phyloP scores from a whole-genome alignment of 2,329 filamentous ascomycete species.

The Monosporascus sp. region DNA sequence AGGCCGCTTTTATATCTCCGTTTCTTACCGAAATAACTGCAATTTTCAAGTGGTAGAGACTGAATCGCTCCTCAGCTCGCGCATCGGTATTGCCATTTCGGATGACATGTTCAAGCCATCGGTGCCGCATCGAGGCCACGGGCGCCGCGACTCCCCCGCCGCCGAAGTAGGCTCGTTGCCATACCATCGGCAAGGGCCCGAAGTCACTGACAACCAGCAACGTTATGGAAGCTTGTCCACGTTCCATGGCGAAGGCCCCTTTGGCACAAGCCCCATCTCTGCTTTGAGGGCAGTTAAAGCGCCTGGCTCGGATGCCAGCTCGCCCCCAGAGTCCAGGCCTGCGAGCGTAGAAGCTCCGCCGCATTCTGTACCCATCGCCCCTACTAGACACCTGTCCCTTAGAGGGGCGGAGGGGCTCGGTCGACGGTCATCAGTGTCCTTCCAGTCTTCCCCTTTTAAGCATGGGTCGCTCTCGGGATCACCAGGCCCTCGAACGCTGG shows the following conservation, averaged over 20 bases:
- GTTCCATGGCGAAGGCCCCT: conserved; percentile 72
- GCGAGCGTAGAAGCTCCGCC: conserved; percentile 40
- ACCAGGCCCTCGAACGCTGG: conserved; percentile 50
- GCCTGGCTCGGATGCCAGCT: conserved; percentile 57
- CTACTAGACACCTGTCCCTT: conserved; percentile 29
- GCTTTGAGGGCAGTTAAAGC: conserved; percentile 66
- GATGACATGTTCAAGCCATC: conserved; percentile 83
- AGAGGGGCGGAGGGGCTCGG: conserved; percentile 48
- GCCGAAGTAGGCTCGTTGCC: conserved; percentile 71
- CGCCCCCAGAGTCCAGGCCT: conserved; percentile 49
- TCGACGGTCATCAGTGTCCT: conserved; percentile 78
- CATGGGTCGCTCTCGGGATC: conserved; percentile 91
- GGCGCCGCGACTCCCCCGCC: conserved; percentile 30
- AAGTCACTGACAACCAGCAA: conserved; percentile 60
- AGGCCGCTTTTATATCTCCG: conserved; percentile 74
- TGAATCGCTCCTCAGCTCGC: conserved; percentile 83
- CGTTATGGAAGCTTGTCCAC: conserved; percentile 88
- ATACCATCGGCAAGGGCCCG: conserved; percentile 45
- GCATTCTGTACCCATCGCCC: conserved; percentile 49
- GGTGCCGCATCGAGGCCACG: conserved; percentile 50
- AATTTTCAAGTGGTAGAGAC: conserved; percentile 89
- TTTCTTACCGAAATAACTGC: conserved; percentile 82
- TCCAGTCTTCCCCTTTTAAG: conserved; percentile 79
- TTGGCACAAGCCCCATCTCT: conserved; percentile 82
- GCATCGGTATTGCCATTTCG: conserved; percentile 80